A percentile compares a stretch with the other conserved stretches of the same genome.
These are phyloP conservation scores for Cylindrotheca closterium DNA, from an alignment of 108 stramenopile species.

Conservation along the genomic window DNA sequence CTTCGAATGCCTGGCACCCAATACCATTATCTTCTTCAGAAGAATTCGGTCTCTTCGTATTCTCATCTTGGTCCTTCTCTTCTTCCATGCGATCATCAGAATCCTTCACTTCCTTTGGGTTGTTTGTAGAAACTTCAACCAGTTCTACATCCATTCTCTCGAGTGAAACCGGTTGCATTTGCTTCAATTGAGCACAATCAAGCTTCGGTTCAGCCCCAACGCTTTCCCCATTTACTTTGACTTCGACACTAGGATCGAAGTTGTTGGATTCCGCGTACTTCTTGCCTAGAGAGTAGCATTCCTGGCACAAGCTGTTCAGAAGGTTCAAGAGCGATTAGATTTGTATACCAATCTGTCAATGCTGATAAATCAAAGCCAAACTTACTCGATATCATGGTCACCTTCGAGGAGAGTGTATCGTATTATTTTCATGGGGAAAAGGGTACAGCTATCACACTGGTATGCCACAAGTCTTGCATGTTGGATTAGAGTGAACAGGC, in stretches of 20 bases:
- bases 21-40: conserved; percentile 10
- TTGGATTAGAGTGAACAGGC: conserved; percentile 24
- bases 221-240: conserved; percentile 52
- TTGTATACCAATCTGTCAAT: too few relatives aligned
- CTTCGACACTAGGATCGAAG: conserved; percentile 23
- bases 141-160: conserved; percentile 51
- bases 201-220: conserved; percentile 32
- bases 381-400: conserved; percentile 57
- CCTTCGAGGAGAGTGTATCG: conserved; percentile 60
- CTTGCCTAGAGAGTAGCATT: conserved; percentile 51
- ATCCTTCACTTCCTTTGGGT: not conserved
- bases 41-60: not conserved
- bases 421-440: conserved; percentile 59
- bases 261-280: conserved; percentile 46
- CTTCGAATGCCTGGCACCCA: conserved; percentile 19
- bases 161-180: conserved; percentile 60
- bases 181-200: conserved; percentile 62
- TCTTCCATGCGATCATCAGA: conserved; percentile 11
- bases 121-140: conserved; percentile 30
- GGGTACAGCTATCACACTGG: conserved; percentile 73
- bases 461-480: conserved; percentile 33
- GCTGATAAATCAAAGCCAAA: conserved; percentile 1
- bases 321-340: conserved; percentile 3
- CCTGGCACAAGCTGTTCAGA: conserved; percentile 45
- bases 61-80: conserved; percentile 28